A percentile compares a stretch with the other conserved stretches of the same genome.
phyloP scores from a whole-genome alignment of 2,329 filamentous ascomycete species.

The Celoporthe dispersa region DNA sequence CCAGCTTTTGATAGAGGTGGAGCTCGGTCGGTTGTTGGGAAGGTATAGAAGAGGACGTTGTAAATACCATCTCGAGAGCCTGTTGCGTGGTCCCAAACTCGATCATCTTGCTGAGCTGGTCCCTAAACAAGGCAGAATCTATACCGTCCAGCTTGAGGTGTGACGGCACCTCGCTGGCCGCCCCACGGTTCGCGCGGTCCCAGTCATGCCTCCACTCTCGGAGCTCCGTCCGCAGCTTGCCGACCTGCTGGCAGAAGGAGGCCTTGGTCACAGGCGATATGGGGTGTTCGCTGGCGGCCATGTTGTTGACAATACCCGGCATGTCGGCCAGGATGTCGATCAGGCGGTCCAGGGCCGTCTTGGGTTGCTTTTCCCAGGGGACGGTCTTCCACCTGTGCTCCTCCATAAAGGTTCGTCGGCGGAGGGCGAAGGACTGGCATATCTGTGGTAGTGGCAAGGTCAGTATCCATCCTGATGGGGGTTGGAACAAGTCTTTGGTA shows the following conservation, averaged over 20 bases:
- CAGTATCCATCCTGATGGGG: not conserved
- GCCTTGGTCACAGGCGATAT: conserved; percentile 20
- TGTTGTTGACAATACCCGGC: conserved; percentile 32
- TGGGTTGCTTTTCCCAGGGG: conserved; percentile 33
- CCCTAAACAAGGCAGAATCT: conserved; percentile 25
- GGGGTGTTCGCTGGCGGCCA: conserved; percentile 28
- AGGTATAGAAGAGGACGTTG: not conserved
- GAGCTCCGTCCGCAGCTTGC: conserved; percentile 10
- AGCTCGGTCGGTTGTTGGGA: too few relatives aligned
- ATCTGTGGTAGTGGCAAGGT: conserved; percentile 25
- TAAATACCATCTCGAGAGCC: conserved; percentile 26
- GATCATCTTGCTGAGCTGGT: conserved; percentile 24
- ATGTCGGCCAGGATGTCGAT: conserved; percentile 34
- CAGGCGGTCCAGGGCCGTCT: conserved; percentile 32
- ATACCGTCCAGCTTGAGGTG: conserved; percentile 20
- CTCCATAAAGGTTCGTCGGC: conserved; percentile 33
- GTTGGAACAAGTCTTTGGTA: not conserved
- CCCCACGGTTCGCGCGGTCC: conserved; percentile 12
- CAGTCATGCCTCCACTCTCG: conserved; percentile 23
- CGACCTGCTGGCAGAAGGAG: conserved; percentile 19
- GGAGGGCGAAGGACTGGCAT: conserved; percentile 34
- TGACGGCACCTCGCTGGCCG: conserved; percentile 23
- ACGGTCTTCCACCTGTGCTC: conserved; percentile 33
- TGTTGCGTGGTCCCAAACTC: conserved; percentile 27
- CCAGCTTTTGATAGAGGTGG: not conserved